Evolutionary conservation across 2,329 filamentous ascomycete genomes (phyloP).

Genomic region (Onygena corvina): DNA sequence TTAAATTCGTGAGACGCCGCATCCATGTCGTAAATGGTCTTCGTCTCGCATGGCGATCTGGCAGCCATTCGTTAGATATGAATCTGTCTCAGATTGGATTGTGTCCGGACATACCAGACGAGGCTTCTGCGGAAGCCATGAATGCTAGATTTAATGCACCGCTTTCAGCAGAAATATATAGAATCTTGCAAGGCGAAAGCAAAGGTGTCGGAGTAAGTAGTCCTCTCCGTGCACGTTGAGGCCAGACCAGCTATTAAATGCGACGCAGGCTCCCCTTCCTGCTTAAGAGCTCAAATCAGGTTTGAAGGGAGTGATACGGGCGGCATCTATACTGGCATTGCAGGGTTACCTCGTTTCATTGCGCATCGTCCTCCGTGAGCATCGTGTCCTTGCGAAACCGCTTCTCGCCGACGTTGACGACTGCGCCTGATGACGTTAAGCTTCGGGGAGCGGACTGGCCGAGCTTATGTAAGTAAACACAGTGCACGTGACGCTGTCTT

Average conservation of each 20-base stretch:
- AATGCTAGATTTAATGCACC: background rate
- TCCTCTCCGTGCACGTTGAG: background rate
- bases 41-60: slow-evolving; percentile 62
- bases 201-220: background rate
- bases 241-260: background rate
- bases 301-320: too few species aligned
- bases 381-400: too few species aligned
- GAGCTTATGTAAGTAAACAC: too few species aligned
- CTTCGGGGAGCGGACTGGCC: too few species aligned
- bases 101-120: background rate
- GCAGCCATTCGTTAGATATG: background rate
- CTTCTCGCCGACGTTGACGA: too few species aligned
- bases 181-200: background rate
- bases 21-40: slow-evolving; percentile 88
- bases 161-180: background rate
- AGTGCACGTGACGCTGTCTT: too few species aligned
- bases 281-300: background rate
- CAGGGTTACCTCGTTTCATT: too few species aligned
- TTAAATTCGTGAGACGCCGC: slow-evolving; percentile 83
- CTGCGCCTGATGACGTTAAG: too few species aligned
- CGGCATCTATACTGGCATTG: too few species aligned
- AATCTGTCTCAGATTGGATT: background rate
- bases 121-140: background rate
- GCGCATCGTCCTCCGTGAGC: too few species aligned
- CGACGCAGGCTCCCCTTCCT: background rate